These are phyloP conservation scores for Phaseolus coccineus DNA, from an alignment of 331 rosid genomes.

Conservation along the genomic window DNA sequence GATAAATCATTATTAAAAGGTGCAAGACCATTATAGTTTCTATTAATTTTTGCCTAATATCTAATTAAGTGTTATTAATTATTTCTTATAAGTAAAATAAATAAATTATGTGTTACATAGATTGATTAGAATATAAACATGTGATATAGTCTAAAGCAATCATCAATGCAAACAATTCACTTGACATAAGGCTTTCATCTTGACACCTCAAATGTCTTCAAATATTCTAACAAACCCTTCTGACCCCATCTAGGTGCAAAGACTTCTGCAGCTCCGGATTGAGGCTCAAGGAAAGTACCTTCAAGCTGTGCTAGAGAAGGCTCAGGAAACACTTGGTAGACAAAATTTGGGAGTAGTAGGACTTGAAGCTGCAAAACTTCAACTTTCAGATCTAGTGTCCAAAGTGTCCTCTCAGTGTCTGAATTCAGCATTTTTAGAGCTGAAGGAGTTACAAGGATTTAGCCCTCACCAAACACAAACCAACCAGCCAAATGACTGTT, in stretches of 20 bases:
- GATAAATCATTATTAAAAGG: background rate
- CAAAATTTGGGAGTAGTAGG: constrained; percentile 74
- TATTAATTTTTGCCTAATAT: too few relatives aligned
- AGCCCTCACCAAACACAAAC: constrained; percentile 54
- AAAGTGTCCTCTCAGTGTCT: constrained; percentile 79
- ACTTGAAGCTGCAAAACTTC: constrained; percentile 83
- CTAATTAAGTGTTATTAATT: background rate
- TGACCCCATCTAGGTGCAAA: constrained; percentile 66
- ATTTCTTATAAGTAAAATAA: too few relatives aligned
- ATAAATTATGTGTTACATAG: too few relatives aligned
- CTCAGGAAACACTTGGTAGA: constrained; percentile 82
- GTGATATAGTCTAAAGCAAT: too few relatives aligned
- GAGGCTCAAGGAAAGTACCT: constrained; percentile 93
- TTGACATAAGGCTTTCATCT: background rate
- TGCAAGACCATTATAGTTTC: background rate
- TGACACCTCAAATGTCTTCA: background rate
- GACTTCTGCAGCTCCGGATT: constrained; percentile 79
- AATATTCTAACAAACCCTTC: constrained; percentile 15
- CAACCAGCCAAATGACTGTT: constrained; percentile 65
- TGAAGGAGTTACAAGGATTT: constrained; percentile 60
- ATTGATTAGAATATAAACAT: background rate
- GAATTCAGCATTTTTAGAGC: constrained; percentile 67
- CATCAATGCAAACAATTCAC: background rate
- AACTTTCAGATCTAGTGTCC: constrained; percentile 83
- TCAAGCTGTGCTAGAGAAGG: constrained; percentile 83